These are phyloP conservation scores for Stentor roeselii DNA, from an alignment of 73 alveolate genomes.

Conservation along the genomic window DNA sequence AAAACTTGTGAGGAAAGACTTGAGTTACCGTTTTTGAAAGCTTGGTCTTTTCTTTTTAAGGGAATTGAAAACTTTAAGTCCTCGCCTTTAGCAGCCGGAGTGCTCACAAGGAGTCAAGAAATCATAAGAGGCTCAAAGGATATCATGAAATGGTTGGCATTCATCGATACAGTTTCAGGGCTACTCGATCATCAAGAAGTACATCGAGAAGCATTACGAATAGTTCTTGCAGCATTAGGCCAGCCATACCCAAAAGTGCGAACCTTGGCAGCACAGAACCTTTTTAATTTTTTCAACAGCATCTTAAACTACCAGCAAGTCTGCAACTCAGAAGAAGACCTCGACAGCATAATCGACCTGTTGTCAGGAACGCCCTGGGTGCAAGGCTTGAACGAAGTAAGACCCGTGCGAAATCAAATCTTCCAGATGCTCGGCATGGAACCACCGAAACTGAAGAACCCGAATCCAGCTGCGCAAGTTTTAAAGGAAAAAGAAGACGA, in stretches of 20 bases:
- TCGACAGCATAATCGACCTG: slow-evolving; percentile 10
- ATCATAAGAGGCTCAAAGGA: background rate
- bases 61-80: background rate
- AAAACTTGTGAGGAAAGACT: slow-evolving; percentile 23
- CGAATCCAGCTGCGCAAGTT: background rate
- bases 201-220: slow-evolving; percentile 2
- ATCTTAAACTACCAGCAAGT: background rate
- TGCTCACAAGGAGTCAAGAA: background rate
- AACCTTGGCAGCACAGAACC: slow-evolving; percentile 3
- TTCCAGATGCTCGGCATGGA: slow-evolving; percentile 26
- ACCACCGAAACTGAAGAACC: slow-evolving; percentile 12
- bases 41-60: slow-evolving; percentile 1
- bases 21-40: slow-evolving; percentile 14
- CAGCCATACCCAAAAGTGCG: slow-evolving; percentile 21
- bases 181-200: background rate
- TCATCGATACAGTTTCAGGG: background rate
- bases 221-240: slow-evolving; percentile 6
- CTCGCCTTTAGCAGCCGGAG: background rate
- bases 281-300: background rate
- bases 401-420: slow-evolving; percentile 24
- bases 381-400: slow-evolving; percentile 18
- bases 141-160: slow-evolving; percentile 11
- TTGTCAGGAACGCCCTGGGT: background rate
- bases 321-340: slow-evolving; percentile 15
- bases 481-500: slow-evolving; percentile 12